These are phyloP conservation scores for Camellia sinensis DNA, from an alignment of 148 eudicot species.

Conservation along the genomic window DNA sequence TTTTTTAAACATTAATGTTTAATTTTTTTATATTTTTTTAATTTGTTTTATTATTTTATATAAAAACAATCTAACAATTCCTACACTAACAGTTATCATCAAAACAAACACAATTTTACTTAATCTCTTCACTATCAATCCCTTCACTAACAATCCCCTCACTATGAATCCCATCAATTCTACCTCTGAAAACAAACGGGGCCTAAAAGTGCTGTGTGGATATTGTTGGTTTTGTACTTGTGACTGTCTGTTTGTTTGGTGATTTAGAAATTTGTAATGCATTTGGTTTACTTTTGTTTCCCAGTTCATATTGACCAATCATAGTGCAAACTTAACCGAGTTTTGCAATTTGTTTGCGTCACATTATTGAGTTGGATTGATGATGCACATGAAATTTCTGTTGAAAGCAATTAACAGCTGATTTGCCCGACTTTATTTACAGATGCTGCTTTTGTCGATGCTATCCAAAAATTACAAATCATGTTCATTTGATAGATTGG, in stretches of 20 bases:
- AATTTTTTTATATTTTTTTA: too few species aligned
- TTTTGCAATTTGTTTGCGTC: neutral
- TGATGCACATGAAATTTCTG: neutral
- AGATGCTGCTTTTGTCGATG: neutral
- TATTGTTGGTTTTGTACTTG: neutral
- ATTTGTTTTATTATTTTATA: too few species aligned
- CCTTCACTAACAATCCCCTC: too few species aligned
- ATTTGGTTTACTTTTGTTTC: neutral
- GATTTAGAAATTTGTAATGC: neutral
- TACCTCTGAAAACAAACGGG: too few species aligned
- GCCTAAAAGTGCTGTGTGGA: neutral
- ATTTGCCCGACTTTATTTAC: neutral
- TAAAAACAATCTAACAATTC: too few species aligned
- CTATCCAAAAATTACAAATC: constrained; percentile 1
- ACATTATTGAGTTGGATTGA: neutral
- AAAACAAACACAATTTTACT: too few species aligned
- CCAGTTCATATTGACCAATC: neutral
- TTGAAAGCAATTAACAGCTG: neutral
- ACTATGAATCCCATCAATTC: too few species aligned
- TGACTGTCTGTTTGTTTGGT: too few species aligned
- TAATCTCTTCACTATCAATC: too few species aligned
- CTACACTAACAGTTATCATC: too few species aligned
- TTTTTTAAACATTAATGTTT: too few species aligned
- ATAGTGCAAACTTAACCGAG: neutral
- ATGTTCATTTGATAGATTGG: neutral